Conservation (phyloP, 106 monocot species). For the Iris macrosiphon region DNA sequence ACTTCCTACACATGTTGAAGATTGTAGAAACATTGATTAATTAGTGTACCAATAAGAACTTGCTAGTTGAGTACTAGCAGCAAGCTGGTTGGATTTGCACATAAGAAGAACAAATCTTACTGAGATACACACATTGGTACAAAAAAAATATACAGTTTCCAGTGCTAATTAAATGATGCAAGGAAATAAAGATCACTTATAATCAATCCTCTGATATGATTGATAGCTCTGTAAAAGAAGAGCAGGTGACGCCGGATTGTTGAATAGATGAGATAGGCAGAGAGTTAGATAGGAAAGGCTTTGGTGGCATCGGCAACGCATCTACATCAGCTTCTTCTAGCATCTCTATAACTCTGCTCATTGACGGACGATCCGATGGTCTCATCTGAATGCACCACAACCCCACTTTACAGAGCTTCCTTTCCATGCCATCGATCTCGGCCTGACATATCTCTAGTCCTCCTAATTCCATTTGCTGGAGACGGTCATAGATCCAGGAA, state of each 20-base stretch:
- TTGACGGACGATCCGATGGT: neutral
- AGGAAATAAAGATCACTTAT: no score
- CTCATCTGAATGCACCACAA: conserved; percentile 13
- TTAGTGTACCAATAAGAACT: no score
- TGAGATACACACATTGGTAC: no score
- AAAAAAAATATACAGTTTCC: no score
- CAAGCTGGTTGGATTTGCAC: no score
- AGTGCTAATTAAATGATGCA: no score
- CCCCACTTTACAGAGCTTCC: conserved; percentile 2
- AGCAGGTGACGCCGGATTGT: neutral
- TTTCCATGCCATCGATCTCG: conserved; percentile 1
- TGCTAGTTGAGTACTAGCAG: no score
- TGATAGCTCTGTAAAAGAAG: neutral
- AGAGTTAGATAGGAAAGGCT: conserved; percentile 1
- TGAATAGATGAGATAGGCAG: neutral
- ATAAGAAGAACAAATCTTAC: no score
- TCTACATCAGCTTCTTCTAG: conserved; percentile 1
- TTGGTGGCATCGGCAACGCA: neutral
- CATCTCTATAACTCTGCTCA: conserved; percentile 11
- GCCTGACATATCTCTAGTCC: neutral
- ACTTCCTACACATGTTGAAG: no score
- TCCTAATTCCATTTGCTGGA: neutral
- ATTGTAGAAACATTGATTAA: no score
- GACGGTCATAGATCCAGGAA: conserved; percentile 15
- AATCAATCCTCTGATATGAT: neutral